These are phyloP conservation scores for Arabidopsis arenosa DNA, from an alignment of 345 rosid genomes.

Conservation along the genomic window DNA sequence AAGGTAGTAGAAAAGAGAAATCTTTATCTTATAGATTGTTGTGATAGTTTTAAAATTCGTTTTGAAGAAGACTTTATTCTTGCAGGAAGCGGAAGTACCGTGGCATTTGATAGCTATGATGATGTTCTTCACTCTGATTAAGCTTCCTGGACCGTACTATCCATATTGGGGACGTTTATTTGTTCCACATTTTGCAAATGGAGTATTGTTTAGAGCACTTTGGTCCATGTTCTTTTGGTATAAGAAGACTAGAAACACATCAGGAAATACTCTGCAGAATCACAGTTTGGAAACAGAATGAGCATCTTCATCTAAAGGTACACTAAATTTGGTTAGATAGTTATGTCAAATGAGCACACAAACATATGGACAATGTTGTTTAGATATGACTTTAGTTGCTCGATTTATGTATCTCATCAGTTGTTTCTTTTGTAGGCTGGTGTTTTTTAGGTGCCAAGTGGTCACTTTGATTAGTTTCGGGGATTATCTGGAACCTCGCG, in stretches of 20 bases:
- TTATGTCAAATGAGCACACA: not conserved
- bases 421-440: constrained; percentile 31
- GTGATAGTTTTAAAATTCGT: not conserved
- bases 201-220: constrained; percentile 64
- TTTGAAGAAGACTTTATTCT: constrained; percentile 15
- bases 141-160: constrained; percentile 84
- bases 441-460: constrained; percentile 2
- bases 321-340: not conserved
- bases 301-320: constrained; percentile 23
- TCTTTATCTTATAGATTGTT: not conserved
- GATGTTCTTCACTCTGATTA: constrained; percentile 62
- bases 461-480: constrained; percentile 31
- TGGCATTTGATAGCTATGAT: constrained; percentile 83
- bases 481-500: constrained; percentile 8
- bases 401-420: not conserved
- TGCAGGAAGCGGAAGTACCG: constrained; percentile 84
- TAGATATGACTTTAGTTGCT: not conserved
- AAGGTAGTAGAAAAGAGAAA: constrained; percentile 52
- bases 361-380: not conserved
- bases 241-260: constrained; percentile 53
- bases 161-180: constrained; percentile 87
- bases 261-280: constrained; percentile 32
- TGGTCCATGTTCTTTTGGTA: constrained; percentile 67
- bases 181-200: constrained; percentile 86
- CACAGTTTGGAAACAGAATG: constrained; percentile 27